These are phyloP conservation scores for Ophiostoma sp. DNA, from an alignment of 2,329 filamentous ascomycete genomes.

Conservation along the genomic window DNA sequence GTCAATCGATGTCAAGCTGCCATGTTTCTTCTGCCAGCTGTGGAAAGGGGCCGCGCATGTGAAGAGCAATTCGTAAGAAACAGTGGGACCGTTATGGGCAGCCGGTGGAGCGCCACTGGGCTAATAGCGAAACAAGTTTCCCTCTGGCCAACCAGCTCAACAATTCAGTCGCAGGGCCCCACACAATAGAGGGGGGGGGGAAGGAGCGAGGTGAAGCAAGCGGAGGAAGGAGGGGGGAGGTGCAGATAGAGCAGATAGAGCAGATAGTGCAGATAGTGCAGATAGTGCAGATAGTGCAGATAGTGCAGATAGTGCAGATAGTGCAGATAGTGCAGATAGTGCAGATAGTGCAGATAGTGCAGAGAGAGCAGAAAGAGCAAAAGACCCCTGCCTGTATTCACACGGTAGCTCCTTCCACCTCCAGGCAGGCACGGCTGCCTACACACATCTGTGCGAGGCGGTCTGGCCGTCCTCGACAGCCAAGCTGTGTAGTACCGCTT, in stretches of 20 bases:
- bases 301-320: background rate
- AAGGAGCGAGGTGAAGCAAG: conserved; percentile 6
- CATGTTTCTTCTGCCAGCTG: background rate
- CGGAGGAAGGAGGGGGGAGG: background rate
- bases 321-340: background rate
- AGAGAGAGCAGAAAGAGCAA: background rate
- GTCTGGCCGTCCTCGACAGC: conserved; percentile 3
- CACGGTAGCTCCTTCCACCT: background rate
- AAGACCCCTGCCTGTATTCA: background rate
- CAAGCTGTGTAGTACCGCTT: conserved; percentile 1
- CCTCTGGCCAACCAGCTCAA: conserved; percentile 13
- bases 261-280: background rate
- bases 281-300: background rate
- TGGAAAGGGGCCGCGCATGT: conserved; percentile 12
- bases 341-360: background rate
- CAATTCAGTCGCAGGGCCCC: conserved; percentile 12
- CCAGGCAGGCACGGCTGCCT: background rate
- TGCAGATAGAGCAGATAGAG: background rate
- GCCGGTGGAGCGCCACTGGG: conserved; percentile 9
- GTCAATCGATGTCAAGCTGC: background rate
- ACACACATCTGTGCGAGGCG: conserved; percentile 5
- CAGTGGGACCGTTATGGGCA: conserved; percentile 13
- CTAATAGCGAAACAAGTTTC: conserved; percentile 14
- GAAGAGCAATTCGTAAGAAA: background rate
- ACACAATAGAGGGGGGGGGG: background rate